Evolutionary conservation across 768 basidiomycete genomes (phyloP).

Genomic region (Cystofilobasidium bisporidii): DNA sequence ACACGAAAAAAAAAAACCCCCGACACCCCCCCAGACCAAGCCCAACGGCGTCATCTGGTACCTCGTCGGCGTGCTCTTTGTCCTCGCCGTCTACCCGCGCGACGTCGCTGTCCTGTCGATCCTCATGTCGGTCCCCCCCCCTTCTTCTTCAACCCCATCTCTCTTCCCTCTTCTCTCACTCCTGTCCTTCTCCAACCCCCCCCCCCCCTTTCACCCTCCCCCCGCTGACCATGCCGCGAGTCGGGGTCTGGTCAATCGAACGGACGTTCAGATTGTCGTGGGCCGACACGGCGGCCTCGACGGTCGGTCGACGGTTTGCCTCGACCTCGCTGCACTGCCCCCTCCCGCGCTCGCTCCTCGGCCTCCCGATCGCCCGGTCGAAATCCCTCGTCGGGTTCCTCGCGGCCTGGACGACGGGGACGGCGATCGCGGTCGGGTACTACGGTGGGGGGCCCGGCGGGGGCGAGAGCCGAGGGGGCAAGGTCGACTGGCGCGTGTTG

Average conservation of each 20-base stretch:
- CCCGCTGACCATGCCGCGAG: too few relatives aligned
- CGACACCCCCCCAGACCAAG: slow-evolving; percentile 44
- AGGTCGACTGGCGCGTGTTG: slow-evolving; percentile 35
- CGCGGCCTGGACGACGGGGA: slow-evolving; percentile 65
- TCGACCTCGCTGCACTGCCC: slow-evolving; percentile 48
- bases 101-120: slow-evolving; percentile 85
- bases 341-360: slow-evolving; percentile 45
- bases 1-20: neutral
- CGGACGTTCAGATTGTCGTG: slow-evolving; percentile 83
- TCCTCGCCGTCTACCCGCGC: slow-evolving; percentile 62
- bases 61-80: slow-evolving; percentile 72
- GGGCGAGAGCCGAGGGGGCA: slow-evolving; percentile 30
- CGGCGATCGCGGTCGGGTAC: slow-evolving; percentile 57
- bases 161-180: too few relatives aligned
- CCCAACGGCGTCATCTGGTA: slow-evolving; percentile 84
- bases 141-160: too few relatives aligned
- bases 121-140: slow-evolving; percentile 57
- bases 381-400: slow-evolving; percentile 78
- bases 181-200: too few relatives aligned
- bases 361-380: slow-evolving; percentile 54
- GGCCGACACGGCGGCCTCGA: slow-evolving; percentile 92
- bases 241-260: too few relatives aligned
- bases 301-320: slow-evolving; percentile 80
- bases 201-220: too few relatives aligned
- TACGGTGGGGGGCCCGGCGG: slow-evolving; percentile 43